These are phyloP conservation scores for Lactarius sanguifluus DNA, from an alignment of 768 basidiomycete species.

Conservation along the genomic window DNA sequence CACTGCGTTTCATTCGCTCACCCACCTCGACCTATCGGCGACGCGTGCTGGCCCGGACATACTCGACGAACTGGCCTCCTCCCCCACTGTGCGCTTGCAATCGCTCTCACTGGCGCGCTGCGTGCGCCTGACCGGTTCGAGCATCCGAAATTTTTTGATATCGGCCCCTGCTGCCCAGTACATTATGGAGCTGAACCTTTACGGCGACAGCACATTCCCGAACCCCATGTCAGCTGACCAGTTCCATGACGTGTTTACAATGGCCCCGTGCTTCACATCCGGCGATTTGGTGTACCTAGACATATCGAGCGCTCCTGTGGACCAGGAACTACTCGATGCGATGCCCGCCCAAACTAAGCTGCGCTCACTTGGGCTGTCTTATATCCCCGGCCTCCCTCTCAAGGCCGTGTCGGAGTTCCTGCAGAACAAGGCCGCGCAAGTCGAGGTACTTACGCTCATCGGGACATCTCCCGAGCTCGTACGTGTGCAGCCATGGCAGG, in stretches of 20 bases:
- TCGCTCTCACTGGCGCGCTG: conserved; percentile 87
- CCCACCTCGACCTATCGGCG: conserved; percentile 53
- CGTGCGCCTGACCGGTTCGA: conserved; percentile 75
- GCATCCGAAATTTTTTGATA: conserved; percentile 72
- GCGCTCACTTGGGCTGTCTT: conserved; percentile 86
- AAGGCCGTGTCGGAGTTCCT: conserved; percentile 68
- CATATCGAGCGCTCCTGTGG: conserved; percentile 76
- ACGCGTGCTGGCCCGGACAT: conserved; percentile 81
- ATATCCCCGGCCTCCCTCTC: conserved; percentile 72
- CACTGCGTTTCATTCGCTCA: conserved; percentile 79
- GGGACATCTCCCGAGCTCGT: conserved; percentile 58
- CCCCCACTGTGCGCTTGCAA: conserved; percentile 63
- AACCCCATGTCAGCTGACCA: conserved; percentile 69
- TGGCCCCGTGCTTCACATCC: conserved; percentile 76
- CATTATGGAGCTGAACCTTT: conserved; percentile 80
- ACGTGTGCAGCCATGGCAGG: conserved; percentile 55
- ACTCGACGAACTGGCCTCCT: conserved; percentile 62
- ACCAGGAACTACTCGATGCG: conserved; percentile 46
- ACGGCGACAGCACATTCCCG: conserved; percentile 82
- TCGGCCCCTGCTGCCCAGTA: conserved; percentile 59
- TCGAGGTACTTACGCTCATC: conserved; percentile 84
- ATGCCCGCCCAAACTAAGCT: conserved; percentile 69
- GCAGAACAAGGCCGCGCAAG: conserved; percentile 60
- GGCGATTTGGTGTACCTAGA: conserved; percentile 86
- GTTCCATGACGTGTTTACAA: conserved; percentile 61